Percentiles rank a stretch among this genome's conserved stretches.
These are phyloP conservation scores for Kwoniella sp. DNA, from an alignment of 768 basidiomycete species.

Conservation along the genomic window DNA sequence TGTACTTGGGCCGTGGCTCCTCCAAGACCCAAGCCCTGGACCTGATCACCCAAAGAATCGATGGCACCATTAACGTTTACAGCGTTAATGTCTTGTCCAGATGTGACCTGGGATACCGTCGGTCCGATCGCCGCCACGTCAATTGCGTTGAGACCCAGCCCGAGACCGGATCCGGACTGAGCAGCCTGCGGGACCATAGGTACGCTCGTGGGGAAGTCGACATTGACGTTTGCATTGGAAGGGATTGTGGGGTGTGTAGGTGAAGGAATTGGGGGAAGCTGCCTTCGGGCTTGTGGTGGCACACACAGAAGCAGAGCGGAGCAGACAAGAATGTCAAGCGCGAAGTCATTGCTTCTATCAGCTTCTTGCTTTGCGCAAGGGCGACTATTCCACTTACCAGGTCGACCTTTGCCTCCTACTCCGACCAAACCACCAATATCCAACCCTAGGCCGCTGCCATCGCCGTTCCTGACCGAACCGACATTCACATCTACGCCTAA, in stretches of 20 bases:
- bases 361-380: too few species aligned
- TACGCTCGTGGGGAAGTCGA: conserved; percentile 14
- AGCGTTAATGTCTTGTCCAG: background rate
- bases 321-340: background rate
- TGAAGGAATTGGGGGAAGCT: conserved; percentile 16
- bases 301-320: background rate
- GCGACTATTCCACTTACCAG: conserved; percentile 1
- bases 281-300: conserved; percentile 5
- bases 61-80: background rate
- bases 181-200: conserved; percentile 18
- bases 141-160: background rate
- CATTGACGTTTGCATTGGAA: background rate
- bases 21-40: conserved; percentile 2
- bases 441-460: conserved; percentile 6
- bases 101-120: background rate
- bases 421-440: conserved; percentile 11
- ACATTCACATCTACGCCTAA: conserved; percentile 9
- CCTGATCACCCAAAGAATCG: conserved; percentile 1
- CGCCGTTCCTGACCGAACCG: background rate
- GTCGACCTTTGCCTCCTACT: conserved; percentile 7
- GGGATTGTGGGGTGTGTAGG: conserved; percentile 11
- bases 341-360: background rate
- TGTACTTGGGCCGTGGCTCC: background rate
- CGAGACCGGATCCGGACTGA: conserved; percentile 6
- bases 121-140: background rate